A percentile compares a stretch with the other conserved stretches of the same genome.
phyloP scores from a whole-genome alignment of 257 asterid genomes.

The Craterostigma plantagineum region DNA sequence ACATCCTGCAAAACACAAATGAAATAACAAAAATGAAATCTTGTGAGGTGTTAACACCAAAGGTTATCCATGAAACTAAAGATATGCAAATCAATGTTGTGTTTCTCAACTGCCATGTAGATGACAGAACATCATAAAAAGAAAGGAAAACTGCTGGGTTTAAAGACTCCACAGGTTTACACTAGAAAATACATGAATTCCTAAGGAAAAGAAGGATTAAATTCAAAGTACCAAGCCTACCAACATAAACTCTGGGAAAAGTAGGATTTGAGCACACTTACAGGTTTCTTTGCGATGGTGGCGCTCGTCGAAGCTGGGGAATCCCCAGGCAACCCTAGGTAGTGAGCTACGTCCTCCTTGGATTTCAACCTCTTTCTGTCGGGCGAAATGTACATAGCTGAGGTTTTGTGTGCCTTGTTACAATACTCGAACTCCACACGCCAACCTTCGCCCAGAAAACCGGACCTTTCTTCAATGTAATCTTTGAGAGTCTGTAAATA shows the following conservation, averaged over 20 bases:
- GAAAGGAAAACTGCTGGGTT: too few species aligned
- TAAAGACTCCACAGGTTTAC: too few species aligned
- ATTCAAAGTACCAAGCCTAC: too few species aligned
- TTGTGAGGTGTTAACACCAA: not conserved
- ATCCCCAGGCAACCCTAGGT: constrained; percentile 37
- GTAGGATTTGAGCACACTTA: constrained; percentile 18
- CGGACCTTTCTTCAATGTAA: constrained; percentile 49
- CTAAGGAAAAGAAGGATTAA: too few species aligned
- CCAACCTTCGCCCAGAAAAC: constrained; percentile 71
- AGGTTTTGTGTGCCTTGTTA: constrained; percentile 27
- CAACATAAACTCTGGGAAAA: too few species aligned
- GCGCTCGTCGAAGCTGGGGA: constrained; percentile 19
- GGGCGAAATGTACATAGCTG: constrained; percentile 49
- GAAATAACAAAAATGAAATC: constrained; percentile 6
- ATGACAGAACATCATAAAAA: too few species aligned
- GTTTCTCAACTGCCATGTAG: too few species aligned
- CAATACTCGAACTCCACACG: constrained; percentile 54
- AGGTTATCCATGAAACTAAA: too few species aligned
- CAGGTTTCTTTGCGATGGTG: constrained; percentile 17
- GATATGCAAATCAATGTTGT: too few species aligned
- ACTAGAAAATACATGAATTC: not conserved
- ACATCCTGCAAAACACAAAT: constrained; percentile 38
- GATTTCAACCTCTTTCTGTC: constrained; percentile 64
- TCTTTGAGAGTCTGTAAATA: constrained; percentile 56
- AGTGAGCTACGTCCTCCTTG: constrained; percentile 56